A percentile compares a stretch with the other conserved stretches of the same genome.
These are phyloP conservation scores for Botrytis paeoniae DNA, from an alignment of 2,329 filamentous ascomycete genomes.

Conservation along the genomic window DNA sequence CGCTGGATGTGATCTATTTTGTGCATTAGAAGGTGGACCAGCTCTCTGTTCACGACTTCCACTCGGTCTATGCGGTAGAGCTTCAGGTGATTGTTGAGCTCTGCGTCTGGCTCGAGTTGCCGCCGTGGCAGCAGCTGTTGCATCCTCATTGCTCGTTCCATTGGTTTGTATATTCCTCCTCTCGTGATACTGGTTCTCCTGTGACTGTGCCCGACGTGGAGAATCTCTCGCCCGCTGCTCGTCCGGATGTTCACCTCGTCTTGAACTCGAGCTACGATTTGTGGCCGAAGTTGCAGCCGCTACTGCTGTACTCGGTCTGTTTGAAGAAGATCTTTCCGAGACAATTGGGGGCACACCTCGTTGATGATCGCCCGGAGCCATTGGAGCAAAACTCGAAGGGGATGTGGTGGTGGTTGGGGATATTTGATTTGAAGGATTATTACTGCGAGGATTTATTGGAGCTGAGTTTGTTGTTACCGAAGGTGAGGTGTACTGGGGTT, in stretches of 20 bases:
- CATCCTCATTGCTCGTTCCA: constrained; percentile 39
- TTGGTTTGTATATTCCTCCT: constrained; percentile 43
- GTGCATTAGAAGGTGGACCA: constrained; percentile 37
- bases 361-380: constrained; percentile 48
- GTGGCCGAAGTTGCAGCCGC: constrained; percentile 29
- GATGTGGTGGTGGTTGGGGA: constrained; percentile 45
- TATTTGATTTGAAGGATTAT: constrained; percentile 36
- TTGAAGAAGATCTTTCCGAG: constrained; percentile 79
- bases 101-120: constrained; percentile 46
- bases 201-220: constrained; percentile 26
- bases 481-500: constrained; percentile 35
- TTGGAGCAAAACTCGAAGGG: constrained; percentile 36
- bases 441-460: constrained; percentile 24
- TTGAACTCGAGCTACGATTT: constrained; percentile 27
- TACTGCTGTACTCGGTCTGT: constrained; percentile 41
- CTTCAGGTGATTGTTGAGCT: constrained; percentile 45
- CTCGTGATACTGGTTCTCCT: constrained; percentile 35
- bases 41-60: constrained; percentile 43
- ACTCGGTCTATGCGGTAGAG: constrained; percentile 42
- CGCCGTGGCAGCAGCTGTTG: constrained; percentile 40
- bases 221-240: constrained; percentile 29
- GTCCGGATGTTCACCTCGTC: constrained; percentile 27
- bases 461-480: constrained; percentile 25
- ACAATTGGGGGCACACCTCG: constrained; percentile 67
- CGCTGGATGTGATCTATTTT: constrained; percentile 38